A percentile compares a stretch with the other conserved stretches of the same genome.
Conservation (phyloP, 2,329 filamentous ascomycete species). For the Xylaria sp. region DNA sequence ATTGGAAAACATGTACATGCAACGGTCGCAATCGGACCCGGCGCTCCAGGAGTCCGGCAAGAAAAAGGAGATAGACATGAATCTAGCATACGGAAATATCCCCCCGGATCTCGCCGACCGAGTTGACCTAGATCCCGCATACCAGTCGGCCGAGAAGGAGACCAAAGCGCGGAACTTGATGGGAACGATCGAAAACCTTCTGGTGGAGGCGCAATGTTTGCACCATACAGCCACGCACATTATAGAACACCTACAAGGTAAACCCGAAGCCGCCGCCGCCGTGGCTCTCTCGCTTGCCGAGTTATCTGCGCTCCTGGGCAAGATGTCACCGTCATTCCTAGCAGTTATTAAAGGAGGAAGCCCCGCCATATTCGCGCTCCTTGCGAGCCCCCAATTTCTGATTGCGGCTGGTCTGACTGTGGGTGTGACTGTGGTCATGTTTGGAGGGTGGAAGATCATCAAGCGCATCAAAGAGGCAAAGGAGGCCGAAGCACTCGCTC, state of each 20-base stretch:
- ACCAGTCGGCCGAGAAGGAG: conserved; percentile 68
- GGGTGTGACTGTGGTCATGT: conserved; percentile 93
- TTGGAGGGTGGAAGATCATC: conserved; percentile 97
- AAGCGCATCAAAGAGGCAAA: conserved; percentile 74
- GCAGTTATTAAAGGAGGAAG: conserved; percentile 80
- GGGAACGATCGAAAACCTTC: conserved; percentile 75
- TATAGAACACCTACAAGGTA: conserved; percentile 79
- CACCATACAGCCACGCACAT: conserved; percentile 85
- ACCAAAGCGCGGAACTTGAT: conserved; percentile 67
- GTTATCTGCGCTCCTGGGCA: conserved; percentile 81
- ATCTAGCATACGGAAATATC: conserved; percentile 88
- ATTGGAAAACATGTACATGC: conserved; percentile 37
- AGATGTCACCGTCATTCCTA: conserved; percentile 85
- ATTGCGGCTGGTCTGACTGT: conserved; percentile 90
- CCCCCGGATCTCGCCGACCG: conserved; percentile 70
- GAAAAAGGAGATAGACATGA: conserved; percentile 77
- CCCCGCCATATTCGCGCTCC: conserved; percentile 84
- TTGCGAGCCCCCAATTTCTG: conserved; percentile 91
- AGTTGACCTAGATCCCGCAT: conserved; percentile 52
- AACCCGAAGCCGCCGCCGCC: conserved; percentile 89
- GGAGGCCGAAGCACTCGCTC: conserved; percentile 36
- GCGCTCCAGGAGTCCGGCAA: conserved; percentile 46
- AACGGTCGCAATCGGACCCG: conserved; percentile 55
- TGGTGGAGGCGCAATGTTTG: conserved; percentile 88
- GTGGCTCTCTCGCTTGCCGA: conserved; percentile 93